Percentiles rank a stretch among this genome's conserved stretches.
Evolutionary conservation across 352 stramenopile species (phyloP).

Genomic region (Phytophthora palmivora): DNA sequence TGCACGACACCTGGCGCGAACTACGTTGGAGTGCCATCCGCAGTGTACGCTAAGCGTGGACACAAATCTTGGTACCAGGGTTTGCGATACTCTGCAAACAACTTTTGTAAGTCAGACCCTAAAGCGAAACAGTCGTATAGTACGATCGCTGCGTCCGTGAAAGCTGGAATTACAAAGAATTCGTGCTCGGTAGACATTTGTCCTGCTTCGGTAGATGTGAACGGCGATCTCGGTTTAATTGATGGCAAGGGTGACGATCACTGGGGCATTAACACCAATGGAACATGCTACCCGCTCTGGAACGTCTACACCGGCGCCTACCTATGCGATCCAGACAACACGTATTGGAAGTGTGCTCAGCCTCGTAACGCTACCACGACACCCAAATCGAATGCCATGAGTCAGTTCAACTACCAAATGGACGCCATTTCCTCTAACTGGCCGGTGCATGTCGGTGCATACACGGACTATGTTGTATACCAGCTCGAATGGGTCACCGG

Average conservation of each 20-base stretch:
- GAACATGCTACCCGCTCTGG: conserved; percentile 51
- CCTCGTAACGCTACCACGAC: conserved; percentile 44
- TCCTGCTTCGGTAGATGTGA: conserved; percentile 52
- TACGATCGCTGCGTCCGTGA: conserved; percentile 48
- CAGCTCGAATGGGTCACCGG: conserved; percentile 39
- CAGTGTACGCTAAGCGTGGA: conserved; percentile 40
- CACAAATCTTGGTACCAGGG: conserved; percentile 70
- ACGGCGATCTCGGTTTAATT: conserved; percentile 51
- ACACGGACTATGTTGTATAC: conserved; percentile 58
- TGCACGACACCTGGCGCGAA: conserved; percentile 55
- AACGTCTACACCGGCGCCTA: conserved; percentile 58
- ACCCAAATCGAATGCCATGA: conserved; percentile 48
- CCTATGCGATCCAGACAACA: conserved; percentile 57
- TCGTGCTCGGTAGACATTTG: conserved; percentile 42
- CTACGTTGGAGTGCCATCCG: conserved; percentile 49
- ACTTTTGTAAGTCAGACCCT: conserved; percentile 40
- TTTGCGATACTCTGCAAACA: conserved; percentile 63
- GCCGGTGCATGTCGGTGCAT: conserved; percentile 64
- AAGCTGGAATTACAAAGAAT: conserved; percentile 52
- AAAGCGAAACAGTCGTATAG: conserved; percentile 47
- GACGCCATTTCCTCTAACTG: conserved; percentile 68
- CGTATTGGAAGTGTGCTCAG: conserved; percentile 44
- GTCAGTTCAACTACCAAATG: conserved; percentile 44
- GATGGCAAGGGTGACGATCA: conserved; percentile 41
- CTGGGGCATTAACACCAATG: conserved; percentile 20